Conservation (phyloP, 2,329 filamentous ascomycete species). For the Didymella keratinophila region DNA sequence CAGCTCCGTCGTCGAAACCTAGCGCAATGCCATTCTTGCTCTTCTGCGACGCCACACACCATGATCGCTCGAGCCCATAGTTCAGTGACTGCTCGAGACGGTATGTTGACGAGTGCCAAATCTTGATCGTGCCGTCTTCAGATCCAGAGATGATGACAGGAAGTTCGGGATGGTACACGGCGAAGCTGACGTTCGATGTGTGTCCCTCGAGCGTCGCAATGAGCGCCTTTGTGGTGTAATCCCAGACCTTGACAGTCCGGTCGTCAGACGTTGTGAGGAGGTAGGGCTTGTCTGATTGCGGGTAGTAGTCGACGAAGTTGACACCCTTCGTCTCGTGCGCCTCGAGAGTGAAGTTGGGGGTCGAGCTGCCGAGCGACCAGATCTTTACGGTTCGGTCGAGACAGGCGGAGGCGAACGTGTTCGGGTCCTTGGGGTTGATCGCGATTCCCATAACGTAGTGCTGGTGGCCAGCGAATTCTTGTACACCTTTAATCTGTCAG, state of each 20-base stretch:
- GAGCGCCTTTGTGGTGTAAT: constrained; percentile 97
- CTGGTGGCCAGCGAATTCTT: constrained; percentile 94
- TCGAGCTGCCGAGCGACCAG: constrained; percentile 93
- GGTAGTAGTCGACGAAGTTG: constrained; percentile 93
- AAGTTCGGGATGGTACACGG: constrained; percentile 95
- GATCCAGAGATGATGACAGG: constrained; percentile 98
- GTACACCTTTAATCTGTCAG: constrained; percentile 62
- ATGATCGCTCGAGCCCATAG: constrained; percentile 94
- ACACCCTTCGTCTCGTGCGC: constrained; percentile 97
- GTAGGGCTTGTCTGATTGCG: constrained; percentile 76
- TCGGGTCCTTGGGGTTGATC: constrained; percentile 87
- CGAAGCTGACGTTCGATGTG: constrained; percentile 97
- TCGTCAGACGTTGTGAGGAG: constrained; percentile 97
- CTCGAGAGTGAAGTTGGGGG: constrained; percentile 94
- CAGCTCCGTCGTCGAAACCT: constrained; percentile 96
- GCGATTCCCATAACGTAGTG: constrained; percentile 97
- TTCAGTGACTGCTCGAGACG: constrained; percentile 93
- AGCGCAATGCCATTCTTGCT: constrained; percentile 94
- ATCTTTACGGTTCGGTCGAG: constrained; percentile 97
- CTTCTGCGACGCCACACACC: constrained; percentile 96
- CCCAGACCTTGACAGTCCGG: constrained; percentile 97
- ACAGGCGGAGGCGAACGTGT: constrained; percentile 92
- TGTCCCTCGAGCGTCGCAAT: constrained; percentile 97
- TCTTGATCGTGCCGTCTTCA: constrained; percentile 95
- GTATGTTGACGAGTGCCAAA: constrained; percentile 99